These are phyloP conservation scores for Papiliotrema terrestris DNA, from an alignment of 1,284 basidiomycete genomes.

Conservation along the genomic window DNA sequence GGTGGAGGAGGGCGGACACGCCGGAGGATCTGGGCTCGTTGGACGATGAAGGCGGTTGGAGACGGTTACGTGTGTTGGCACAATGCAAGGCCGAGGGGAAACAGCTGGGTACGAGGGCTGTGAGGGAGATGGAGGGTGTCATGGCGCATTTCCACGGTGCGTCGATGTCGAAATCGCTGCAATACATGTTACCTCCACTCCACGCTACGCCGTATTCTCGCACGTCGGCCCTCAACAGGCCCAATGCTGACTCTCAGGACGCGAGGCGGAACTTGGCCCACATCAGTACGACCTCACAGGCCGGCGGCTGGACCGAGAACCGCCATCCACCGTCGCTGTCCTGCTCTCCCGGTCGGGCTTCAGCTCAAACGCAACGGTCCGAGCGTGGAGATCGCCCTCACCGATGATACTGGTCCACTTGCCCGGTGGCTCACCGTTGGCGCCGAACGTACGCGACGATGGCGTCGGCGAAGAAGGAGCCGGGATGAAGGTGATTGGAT, in stretches of 20 bases:
- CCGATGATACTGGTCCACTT: conserved; percentile 75
- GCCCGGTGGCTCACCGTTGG: conserved; percentile 49
- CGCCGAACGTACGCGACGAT: not conserved
- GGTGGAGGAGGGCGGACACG: not conserved
- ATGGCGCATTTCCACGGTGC: conserved; percentile 46
- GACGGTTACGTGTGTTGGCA: conserved; percentile 68
- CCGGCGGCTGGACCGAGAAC: not conserved
- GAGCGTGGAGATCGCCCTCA: conserved; percentile 65
- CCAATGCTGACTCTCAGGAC: not conserved
- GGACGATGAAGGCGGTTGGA: not conserved
- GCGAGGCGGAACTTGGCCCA: not conserved
- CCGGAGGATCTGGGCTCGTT: not conserved
- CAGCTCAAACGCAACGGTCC: conserved; percentile 62
- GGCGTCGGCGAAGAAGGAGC: conserved; percentile 1
- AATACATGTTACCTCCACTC: too few relatives aligned
- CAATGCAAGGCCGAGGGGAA: conserved; percentile 89
- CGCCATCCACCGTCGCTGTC: conserved; percentile 57
- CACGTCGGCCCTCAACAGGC: too few relatives aligned
- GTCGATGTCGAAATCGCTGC: too few relatives aligned
- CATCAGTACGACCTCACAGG: conserved; percentile 5
- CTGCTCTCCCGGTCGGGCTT: conserved; percentile 74
- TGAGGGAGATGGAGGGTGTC: conserved; percentile 85
- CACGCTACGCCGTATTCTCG: too few relatives aligned
- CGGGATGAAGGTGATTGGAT: conserved; percentile 21
- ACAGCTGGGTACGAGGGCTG: conserved; percentile 68